Evolutionary conservation across 495 filamentous ascomycete genomes (phyloP).

Genomic region (Neurospora sp.): DNA sequence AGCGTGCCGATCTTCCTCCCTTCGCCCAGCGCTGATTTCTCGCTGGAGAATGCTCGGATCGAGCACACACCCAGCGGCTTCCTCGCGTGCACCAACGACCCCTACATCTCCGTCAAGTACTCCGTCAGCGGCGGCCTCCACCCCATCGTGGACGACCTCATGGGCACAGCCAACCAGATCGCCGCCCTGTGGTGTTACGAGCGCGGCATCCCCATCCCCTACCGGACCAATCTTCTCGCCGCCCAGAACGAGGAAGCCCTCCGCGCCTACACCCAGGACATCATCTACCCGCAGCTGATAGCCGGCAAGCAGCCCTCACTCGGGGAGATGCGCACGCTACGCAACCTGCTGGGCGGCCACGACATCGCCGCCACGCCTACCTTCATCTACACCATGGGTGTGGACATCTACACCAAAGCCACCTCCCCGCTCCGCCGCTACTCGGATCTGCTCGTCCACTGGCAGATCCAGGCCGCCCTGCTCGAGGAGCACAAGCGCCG

Average conservation of each 20-base stretch:
- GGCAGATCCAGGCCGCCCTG: conserved; percentile 80
- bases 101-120: conserved; percentile 31
- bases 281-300: conserved; percentile 41
- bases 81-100: conserved; percentile 23
- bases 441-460: conserved; percentile 75
- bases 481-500: conserved; percentile 54
- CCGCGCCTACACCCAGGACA: conserved; percentile 34
- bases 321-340: conserved; percentile 53
- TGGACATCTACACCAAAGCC: conserved; percentile 63
- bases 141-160: conserved; percentile 42
- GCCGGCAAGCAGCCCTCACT: conserved; percentile 47
- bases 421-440: conserved; percentile 84
- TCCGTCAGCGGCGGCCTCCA: conserved; percentile 4
- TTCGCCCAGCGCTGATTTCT: conserved; percentile 21
- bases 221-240: conserved; percentile 56
- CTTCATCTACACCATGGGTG: conserved; percentile 51
- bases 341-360: conserved; percentile 42
- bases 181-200: conserved; percentile 63
- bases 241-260: conserved; percentile 34
- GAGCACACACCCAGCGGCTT: conserved; percentile 7
- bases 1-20: conserved; percentile 28
- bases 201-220: conserved; percentile 70
- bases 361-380: conserved; percentile 40
- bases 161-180: conserved; percentile 69
- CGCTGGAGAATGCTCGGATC: conserved; percentile 17